Conservation (phyloP, 257 asterid genomes). For the Forsythia suspensa region DNA sequence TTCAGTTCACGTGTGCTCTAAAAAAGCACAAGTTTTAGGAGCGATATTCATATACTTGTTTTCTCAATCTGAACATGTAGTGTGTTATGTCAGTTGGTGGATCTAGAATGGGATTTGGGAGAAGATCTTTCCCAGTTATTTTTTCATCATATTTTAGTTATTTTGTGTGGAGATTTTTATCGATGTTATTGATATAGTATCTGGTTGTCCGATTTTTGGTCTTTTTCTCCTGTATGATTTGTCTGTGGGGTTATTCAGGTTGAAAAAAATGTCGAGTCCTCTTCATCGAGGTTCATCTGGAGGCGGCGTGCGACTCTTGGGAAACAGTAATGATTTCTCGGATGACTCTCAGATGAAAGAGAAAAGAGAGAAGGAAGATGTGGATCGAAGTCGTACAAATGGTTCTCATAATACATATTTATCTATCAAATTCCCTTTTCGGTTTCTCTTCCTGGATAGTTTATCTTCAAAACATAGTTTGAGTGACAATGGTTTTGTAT, state of each 20-base stretch:
- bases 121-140: constrained; percentile 29
- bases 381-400: constrained; percentile 62
- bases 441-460: too few species aligned
- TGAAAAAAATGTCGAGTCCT: constrained; percentile 54
- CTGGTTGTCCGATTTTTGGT: constrained; percentile 4
- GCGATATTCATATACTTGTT: constrained; percentile 5
- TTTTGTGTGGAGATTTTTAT: too few species aligned
- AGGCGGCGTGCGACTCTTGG: constrained; percentile 67
- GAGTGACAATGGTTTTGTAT: too few species aligned
- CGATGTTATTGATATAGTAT: constrained; percentile 14
- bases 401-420: too few species aligned
- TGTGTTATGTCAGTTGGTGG: constrained; percentile 10
- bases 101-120: constrained; percentile 27
- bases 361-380: constrained; percentile 72
- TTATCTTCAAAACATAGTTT: too few species aligned
- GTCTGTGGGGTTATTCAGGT: constrained; percentile 47
- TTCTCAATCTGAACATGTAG: constrained; percentile 11
- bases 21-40: background rate
- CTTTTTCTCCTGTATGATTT: constrained; percentile 20
- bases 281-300: constrained; percentile 81
- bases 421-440: too few species aligned
- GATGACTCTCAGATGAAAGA: constrained; percentile 88
- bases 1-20: constrained; percentile 21
- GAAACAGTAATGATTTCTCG: constrained; percentile 56
- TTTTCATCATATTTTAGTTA: background rate